Evolutionary conservation across 192 early-diverging fungal genomes (phyloP), one percentile per base, ranked within the genome.

Genomic region (Lunasporangiospora selenospora): DNA sequence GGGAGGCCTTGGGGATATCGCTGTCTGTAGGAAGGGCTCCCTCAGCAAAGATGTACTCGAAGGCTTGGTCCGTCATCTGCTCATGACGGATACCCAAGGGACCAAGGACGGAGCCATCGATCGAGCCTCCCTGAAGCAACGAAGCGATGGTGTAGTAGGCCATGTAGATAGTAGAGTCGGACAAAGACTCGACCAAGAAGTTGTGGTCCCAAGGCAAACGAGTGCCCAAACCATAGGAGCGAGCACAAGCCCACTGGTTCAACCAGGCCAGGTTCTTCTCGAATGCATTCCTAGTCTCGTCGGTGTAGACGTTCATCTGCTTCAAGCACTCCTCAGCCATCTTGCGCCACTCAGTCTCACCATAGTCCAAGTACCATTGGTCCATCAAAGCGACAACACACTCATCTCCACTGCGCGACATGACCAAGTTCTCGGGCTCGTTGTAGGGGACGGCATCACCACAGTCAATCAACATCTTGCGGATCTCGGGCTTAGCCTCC

Each of bases 121-220:
- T 80, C n/a, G 85, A 89, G 4, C 86, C 90, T 33, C 78, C 80
- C 62, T 99, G 97, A 19, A 99, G 82, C 54, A 96, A 77, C 70
- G 94, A 93, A 7, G 95, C 87, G 31, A 99, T 89, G 16, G 98
- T 98, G 85, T 99, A 99, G 85, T 98, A 99, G 30, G 98, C 93
- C 98, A 99, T 99, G 81, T 99, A 99, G 58, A 99, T 98, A 23
- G 98, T 99, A 18, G 98, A 99, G 73, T 99, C 98, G 16, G 89
- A 92, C 21, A 99, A 83, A 34, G 93, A 94, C 83, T 99, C 98
- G 58, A 99, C 94, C 70, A 99, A 79, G 79, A 85, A 94, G 62
- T 89, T 81, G 31, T 81, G 80, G 67, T 99, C 96, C 95, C 96
- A 98, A 12, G 98, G 98, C 48, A 99, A 77, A 52, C 83, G 89